Evolutionary conservation across 2,329 filamentous ascomycete genomes (phyloP).

Genomic region (Colletotrichum plurivorum): DNA sequence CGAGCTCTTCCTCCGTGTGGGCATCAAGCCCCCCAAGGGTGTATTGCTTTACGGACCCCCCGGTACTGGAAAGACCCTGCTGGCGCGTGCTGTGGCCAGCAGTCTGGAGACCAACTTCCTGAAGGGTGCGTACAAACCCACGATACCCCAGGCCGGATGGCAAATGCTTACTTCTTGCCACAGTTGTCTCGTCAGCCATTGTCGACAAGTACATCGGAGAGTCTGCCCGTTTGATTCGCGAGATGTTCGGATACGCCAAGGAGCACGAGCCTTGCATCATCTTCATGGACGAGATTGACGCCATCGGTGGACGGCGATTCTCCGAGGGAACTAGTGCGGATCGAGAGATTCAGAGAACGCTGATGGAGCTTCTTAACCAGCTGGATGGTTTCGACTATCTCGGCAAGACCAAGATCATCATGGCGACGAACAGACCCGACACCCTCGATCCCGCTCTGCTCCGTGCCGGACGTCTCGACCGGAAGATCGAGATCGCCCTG

Average conservation of each 20-base stretch:
- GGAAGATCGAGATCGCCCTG: slow-evolving; percentile 97
- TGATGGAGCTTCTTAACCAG: slow-evolving; percentile 99
- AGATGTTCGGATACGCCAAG: slow-evolving; percentile 99
- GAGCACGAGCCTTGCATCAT: slow-evolving; percentile 99
- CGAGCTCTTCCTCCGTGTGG: slow-evolving; percentile 94
- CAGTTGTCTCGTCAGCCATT: slow-evolving; percentile 98
- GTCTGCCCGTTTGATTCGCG: slow-evolving; percentile 94
- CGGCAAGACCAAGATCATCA: slow-evolving; percentile 99
- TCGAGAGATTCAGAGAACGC: slow-evolving; percentile 96
- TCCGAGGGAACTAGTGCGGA: slow-evolving; percentile 98
- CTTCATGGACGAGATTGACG: slow-evolving; percentile 99
- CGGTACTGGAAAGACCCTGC: slow-evolving; percentile 94
- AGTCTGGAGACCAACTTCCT: slow-evolving; percentile 98
- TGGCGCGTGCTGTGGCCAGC: slow-evolving; percentile 95
- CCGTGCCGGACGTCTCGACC: slow-evolving; percentile 91
- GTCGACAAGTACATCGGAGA: slow-evolving; percentile 99
- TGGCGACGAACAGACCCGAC: slow-evolving; percentile 98
- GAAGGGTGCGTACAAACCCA: slow-evolving; percentile 76
- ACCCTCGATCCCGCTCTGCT: slow-evolving; percentile 94
- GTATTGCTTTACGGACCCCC: slow-evolving; percentile 96
- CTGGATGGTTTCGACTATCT: slow-evolving; percentile 99
- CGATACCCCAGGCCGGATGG: background rate
- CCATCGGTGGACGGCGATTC: slow-evolving; percentile 96
- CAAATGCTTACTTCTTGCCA: slow-evolving; percentile 35
- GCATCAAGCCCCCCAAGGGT: slow-evolving; percentile 99